Evolutionary conservation across 352 stramenopile species (phyloP), one percentile per base, ranked within the genome.

Genomic region (Elongisporangium senticosum): DNA sequence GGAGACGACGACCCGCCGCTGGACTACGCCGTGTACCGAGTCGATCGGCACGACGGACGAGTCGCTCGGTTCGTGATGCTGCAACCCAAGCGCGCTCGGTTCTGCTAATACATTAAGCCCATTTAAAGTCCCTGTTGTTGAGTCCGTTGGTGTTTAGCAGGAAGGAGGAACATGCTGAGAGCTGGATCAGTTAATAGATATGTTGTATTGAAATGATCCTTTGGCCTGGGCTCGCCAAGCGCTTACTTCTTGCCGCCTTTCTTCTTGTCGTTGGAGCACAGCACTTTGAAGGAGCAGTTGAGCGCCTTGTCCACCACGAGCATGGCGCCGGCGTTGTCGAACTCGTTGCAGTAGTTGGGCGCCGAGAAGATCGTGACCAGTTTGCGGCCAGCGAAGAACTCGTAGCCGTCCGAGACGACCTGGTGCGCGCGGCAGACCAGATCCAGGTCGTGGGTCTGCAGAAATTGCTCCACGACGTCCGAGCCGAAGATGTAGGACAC

Each of bases 341-440:
- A 99, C 81, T 99, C 97, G 58, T 98, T 98, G 77, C 98, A 99
- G 74, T 99, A 99, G 77, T 99, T 99, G 13, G 98, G 98, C 7
- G 98, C 98, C 19, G 96, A 99, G 69, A 99, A 99, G 55, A 99
- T 90, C 14, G 98, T 99, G 11, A 99, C 97, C 33, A 99, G 87
- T 71, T 98, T 97, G 54, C 97, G 86, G 23, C 94, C 86, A 1
- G 97, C 97, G 71, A 99, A 99, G 76, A 99, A 99, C 78, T 99
- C 97, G 79, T 99, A 99, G 40, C 98, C 98, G 71, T 99, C 98
- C 64, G 99, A 98, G 7, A 99, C 97, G 51, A 99, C 96, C 75
- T 99, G 97, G 77, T 99, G 98, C 22, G 97, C 98, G 51, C 98
- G 75, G 51, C 98, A 98, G 17, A 99, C 87, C 8, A 99, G 86